A percentile compares a stretch with the other conserved stretches of the same genome.
phyloP scores from a whole-genome alignment of 495 filamentous ascomycete genomes.

The Penicillium goetzii region DNA sequence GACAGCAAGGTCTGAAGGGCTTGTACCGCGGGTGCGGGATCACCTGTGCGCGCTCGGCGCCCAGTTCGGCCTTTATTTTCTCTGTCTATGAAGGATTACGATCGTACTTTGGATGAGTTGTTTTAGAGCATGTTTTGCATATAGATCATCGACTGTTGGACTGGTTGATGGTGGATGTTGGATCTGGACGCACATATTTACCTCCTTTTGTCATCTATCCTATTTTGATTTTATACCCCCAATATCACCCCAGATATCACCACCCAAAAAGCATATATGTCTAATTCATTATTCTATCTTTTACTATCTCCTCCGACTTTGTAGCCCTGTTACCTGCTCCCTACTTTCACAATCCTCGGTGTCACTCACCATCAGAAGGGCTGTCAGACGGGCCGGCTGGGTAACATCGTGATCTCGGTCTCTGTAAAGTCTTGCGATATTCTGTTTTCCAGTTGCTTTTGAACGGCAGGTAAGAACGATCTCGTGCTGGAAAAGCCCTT shows the following conservation, averaged over 20 bases:
- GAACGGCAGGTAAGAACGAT: too few relatives aligned
- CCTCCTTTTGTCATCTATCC: not conserved
- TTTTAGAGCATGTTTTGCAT: slow-evolving; percentile 3
- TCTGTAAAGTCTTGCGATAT: too few relatives aligned
- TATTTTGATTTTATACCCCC: slow-evolving; percentile 1
- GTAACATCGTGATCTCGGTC: too few relatives aligned
- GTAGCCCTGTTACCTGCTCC: not conserved
- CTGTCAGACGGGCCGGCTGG: not conserved
- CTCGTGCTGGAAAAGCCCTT: too few relatives aligned
- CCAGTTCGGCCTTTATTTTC: slow-evolving; percentile 97
- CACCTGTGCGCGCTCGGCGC: slow-evolving; percentile 82
- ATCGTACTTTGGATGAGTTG: slow-evolving; percentile 56
- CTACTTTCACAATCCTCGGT: not conserved
- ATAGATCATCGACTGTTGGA: slow-evolving; percentile 2
- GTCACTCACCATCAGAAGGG: too few relatives aligned
- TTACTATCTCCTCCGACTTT: not conserved
- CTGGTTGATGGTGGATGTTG: not conserved
- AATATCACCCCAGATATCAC: not conserved
- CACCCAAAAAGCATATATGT: not conserved
- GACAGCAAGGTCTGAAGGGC: slow-evolving; percentile 75
- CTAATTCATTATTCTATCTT: not conserved
- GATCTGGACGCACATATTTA: slow-evolving; percentile 1
- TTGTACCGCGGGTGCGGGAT: slow-evolving; percentile 96
- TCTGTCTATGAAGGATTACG: slow-evolving; percentile 86
- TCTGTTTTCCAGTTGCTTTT: too few relatives aligned